Percentiles rank a stretch among this genome's conserved stretches.
Evolutionary conservation across 352 stramenopile species (phyloP).

Genomic region (Pythium insidiosum): DNA sequence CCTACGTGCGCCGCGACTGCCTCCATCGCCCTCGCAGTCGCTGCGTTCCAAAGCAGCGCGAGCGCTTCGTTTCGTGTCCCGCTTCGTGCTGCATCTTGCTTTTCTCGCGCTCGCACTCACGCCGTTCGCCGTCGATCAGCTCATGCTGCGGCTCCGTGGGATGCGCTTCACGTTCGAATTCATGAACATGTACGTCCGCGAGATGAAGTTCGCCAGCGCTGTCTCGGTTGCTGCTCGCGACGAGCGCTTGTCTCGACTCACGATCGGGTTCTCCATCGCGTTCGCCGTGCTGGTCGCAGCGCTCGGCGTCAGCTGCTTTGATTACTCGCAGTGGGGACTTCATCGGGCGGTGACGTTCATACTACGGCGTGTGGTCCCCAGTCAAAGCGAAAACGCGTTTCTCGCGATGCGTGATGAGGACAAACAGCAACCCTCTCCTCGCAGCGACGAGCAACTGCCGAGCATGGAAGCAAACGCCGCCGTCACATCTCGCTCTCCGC

Average conservation of each 20-base stretch:
- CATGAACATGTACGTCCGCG: slow-evolving; percentile 8
- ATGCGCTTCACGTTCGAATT: slow-evolving; percentile 16
- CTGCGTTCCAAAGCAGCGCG: not conserved
- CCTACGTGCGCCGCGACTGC: slow-evolving; percentile 1
- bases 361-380: no score
- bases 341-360: no score
- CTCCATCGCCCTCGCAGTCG: not conserved
- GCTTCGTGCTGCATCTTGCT: not conserved
- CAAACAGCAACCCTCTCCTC: no score
- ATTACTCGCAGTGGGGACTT: not conserved
- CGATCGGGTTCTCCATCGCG: not conserved
- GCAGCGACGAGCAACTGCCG: not conserved
- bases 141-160: slow-evolving; percentile 8
- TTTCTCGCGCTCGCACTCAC: slow-evolving; percentile 4
- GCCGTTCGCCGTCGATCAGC: slow-evolving; percentile 8
- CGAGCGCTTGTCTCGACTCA: not conserved
- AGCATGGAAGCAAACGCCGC: not conserved
- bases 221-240: slow-evolving; percentile 2
- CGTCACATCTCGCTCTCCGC: not conserved
- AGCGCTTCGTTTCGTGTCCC: not conserved
- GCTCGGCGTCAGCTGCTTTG: no score
- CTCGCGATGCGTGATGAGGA: no score
- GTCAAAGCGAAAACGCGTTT: no score
- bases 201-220: not conserved
- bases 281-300: not conserved